These are phyloP conservation scores for Larix kaempferi DNA, from an alignment of 75 land plant species.

Conservation along the genomic window DNA sequence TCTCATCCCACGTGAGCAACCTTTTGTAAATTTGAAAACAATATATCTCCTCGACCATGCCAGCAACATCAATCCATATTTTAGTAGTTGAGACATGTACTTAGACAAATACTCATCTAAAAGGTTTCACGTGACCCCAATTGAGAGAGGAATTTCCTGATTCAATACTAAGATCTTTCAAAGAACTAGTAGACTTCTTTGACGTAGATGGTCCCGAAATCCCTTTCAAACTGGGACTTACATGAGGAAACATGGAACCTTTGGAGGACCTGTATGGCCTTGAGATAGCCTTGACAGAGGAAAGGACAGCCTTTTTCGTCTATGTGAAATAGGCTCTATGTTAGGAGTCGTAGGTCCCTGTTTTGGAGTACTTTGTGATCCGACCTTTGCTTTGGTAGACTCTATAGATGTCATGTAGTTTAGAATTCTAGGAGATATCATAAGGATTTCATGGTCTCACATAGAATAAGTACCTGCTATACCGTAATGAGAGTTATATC, in stretches of 20 bases:
- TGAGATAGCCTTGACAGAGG: neutral
- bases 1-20: too few species aligned
- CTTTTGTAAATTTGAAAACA: too few species aligned
- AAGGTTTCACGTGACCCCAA: too few species aligned
- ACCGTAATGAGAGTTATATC: conserved; percentile 12
- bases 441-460: conserved; percentile 72
- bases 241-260: conserved; percentile 23
- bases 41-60: too few species aligned
- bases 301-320: neutral
- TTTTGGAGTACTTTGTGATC: conserved; percentile 61
- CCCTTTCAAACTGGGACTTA: neutral
- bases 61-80: too few species aligned
- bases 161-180: too few species aligned
- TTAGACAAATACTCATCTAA: too few species aligned
- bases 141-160: too few species aligned
- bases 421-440: conserved; percentile 58
- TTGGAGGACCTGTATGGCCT: conserved; percentile 17
- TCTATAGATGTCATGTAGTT: conserved; percentile 67
- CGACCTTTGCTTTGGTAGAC: conserved; percentile 54
- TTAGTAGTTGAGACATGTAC: too few species aligned
- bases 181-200: neutral
- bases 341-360: conserved; percentile 32
- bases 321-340: too few species aligned
- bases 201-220: neutral
- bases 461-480: conserved; percentile 20